A percentile compares a stretch with the other conserved stretches of the same genome.
These are phyloP conservation scores for Gossypium trilobum DNA, from an alignment of 441 rosid genomes.

Conservation along the genomic window DNA sequence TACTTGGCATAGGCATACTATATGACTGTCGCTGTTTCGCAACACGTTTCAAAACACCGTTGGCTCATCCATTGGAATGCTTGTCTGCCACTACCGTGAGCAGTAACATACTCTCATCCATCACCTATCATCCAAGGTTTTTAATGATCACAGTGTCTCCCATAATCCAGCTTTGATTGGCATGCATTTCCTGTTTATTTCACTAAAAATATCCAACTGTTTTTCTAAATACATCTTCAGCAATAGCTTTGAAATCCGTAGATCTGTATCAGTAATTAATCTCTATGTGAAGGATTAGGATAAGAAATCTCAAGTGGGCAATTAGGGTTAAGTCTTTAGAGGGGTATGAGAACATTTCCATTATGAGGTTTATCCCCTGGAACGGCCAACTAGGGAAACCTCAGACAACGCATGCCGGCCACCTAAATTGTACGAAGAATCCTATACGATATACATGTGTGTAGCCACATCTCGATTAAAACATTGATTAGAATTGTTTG, in stretches of 20 bases:
- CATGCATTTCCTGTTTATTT: background rate
- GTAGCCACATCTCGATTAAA: background rate
- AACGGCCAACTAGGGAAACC: background rate
- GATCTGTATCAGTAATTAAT: background rate
- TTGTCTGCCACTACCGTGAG: conserved; percentile 31
- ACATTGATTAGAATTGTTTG: background rate
- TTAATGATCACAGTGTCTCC: conserved; percentile 23
- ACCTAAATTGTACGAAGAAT: conserved; percentile 2
- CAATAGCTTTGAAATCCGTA: background rate
- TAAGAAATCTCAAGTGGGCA: background rate
- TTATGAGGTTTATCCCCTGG: background rate
- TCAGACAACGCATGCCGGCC: background rate
- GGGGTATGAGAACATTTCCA: background rate
- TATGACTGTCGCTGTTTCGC: background rate
- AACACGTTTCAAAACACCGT: conserved; percentile 18
- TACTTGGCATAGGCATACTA: conserved; percentile 9
- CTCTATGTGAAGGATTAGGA: background rate
- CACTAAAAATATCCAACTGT: background rate
- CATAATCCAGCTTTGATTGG: conserved; percentile 21
- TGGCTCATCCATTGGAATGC: conserved; percentile 11
- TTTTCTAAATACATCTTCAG: background rate
- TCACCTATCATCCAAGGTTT: background rate
- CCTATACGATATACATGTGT: background rate
- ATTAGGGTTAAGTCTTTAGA: background rate
- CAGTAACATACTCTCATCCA: conserved; percentile 17